Evolutionary conservation across 2,329 filamentous ascomycete species (phyloP).

Genomic region (Helicocarpus griseus): DNA sequence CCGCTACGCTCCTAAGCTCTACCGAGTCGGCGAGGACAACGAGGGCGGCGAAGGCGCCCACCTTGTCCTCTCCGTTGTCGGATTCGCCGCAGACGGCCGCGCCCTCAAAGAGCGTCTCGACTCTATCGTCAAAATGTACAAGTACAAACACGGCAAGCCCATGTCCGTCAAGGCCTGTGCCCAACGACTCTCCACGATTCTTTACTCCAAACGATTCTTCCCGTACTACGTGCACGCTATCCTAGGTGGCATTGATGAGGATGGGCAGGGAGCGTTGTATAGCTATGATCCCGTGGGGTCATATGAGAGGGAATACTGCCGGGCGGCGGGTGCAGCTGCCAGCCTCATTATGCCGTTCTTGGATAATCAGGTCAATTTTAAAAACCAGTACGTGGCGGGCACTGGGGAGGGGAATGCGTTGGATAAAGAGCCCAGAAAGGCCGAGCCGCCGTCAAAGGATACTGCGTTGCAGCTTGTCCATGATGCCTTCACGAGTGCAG

Average conservation of each 20-base stretch:
- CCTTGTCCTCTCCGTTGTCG: slow-evolving; percentile 86
- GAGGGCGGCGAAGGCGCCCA: slow-evolving; percentile 74
- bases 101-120: slow-evolving; percentile 91
- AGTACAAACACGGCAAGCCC: slow-evolving; percentile 92
- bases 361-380: slow-evolving; percentile 99
- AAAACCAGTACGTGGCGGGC: slow-evolving; percentile 91
- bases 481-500: slow-evolving; percentile 95
- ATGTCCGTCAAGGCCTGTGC: slow-evolving; percentile 93
- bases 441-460: slow-evolving; percentile 57
- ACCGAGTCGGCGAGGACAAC: slow-evolving; percentile 88
- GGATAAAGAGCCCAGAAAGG: slow-evolving; percentile 51
- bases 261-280: slow-evolving; percentile 89
- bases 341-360: slow-evolving; percentile 98
- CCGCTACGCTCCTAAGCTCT: slow-evolving; percentile 88
- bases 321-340: slow-evolving; percentile 82
- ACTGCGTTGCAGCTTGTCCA: slow-evolving; percentile 82
- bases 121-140: slow-evolving; percentile 96
- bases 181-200: slow-evolving; percentile 85
- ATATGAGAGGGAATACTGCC: slow-evolving; percentile 94
- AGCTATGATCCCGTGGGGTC: slow-evolving; percentile 96
- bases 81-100: slow-evolving; percentile 89
- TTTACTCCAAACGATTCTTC: slow-evolving; percentile 98
- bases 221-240: slow-evolving; percentile 97
- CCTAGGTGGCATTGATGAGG: slow-evolving; percentile 84
- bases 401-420: slow-evolving; percentile 76